Evolutionary conservation across 176 grass and related monocot species (phyloP).

Genomic region (Carex myosuroides): DNA sequence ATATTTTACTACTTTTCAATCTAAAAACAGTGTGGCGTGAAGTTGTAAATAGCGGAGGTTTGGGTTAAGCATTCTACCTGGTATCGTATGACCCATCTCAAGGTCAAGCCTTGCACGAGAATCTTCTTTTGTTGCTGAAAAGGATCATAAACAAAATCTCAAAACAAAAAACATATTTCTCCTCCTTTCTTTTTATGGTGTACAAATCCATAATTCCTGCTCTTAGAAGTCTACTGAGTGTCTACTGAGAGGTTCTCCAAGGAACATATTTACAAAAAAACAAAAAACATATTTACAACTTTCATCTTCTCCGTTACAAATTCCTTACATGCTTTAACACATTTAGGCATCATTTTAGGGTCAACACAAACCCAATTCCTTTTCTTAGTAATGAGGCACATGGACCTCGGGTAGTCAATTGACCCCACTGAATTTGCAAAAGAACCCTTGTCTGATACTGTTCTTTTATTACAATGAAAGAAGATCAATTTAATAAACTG

Average conservation of each 20-base stretch:
- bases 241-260: too few relatives aligned
- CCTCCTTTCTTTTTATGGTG: not conserved
- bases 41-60: not conserved
- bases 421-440: not conserved
- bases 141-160: slow-evolving; percentile 19
- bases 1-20: not conserved
- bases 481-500: not conserved
- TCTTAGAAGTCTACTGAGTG: not conserved
- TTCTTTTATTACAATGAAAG: not conserved
- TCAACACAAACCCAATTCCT: not conserved
- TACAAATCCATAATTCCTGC: not conserved
- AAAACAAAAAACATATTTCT: not conserved
- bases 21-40: not conserved
- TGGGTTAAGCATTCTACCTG: slow-evolving; percentile 32
- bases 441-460: not conserved
- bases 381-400: not conserved
- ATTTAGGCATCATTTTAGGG: not conserved
- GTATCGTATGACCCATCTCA: slow-evolving; percentile 23
- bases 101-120: slow-evolving; percentile 32
- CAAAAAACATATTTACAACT: not conserved
- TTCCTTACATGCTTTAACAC: too few relatives aligned
- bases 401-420: not conserved
- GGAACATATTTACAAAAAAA: too few relatives aligned
- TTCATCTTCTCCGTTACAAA: not conserved
- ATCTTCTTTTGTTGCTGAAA: slow-evolving; percentile 24